Percentiles rank a stretch among this genome's conserved stretches.
These are phyloP conservation scores for Agastache rugosa DNA, from an alignment of 257 asterid genomes.

Conservation along the genomic window DNA sequence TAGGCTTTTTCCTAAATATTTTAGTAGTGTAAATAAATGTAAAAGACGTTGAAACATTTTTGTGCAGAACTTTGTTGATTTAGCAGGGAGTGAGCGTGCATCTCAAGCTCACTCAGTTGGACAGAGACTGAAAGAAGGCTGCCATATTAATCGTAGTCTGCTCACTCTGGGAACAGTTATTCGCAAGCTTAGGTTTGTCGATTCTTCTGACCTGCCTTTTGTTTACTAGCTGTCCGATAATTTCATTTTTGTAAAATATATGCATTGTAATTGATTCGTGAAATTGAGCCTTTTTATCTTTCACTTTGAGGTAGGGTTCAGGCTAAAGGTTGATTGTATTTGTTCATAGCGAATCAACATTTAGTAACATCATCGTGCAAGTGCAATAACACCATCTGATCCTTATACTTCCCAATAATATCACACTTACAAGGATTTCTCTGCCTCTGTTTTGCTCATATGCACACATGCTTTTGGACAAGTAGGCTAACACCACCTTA, in stretches of 20 bases:
- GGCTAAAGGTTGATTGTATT: background rate
- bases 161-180: constrained; percentile 68
- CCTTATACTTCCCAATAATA: background rate
- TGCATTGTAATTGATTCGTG: background rate
- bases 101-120: constrained; percentile 77
- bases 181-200: constrained; percentile 60
- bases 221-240: constrained; percentile 8
- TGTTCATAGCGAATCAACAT: constrained; percentile 3
- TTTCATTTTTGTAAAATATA: constrained; percentile 9
- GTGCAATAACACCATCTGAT: constrained; percentile 21
- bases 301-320: constrained; percentile 8
- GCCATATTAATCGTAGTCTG: constrained; percentile 91
- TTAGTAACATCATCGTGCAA: background rate
- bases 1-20: constrained; percentile 18
- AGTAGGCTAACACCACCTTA: background rate
- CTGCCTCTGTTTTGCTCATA: background rate
- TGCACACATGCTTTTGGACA: background rate
- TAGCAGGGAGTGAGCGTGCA: constrained; percentile 93
- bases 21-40: constrained; percentile 32
- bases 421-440: constrained; percentile 8
- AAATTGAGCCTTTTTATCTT: constrained; percentile 31
- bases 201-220: constrained; percentile 17
- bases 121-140: constrained; percentile 79
- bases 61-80: constrained; percentile 90
- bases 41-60: constrained; percentile 33